Base-by-base conservation (phyloP, 2,329 filamentous ascomycete genomes). In the Penicillium rolfsii region DNA sequence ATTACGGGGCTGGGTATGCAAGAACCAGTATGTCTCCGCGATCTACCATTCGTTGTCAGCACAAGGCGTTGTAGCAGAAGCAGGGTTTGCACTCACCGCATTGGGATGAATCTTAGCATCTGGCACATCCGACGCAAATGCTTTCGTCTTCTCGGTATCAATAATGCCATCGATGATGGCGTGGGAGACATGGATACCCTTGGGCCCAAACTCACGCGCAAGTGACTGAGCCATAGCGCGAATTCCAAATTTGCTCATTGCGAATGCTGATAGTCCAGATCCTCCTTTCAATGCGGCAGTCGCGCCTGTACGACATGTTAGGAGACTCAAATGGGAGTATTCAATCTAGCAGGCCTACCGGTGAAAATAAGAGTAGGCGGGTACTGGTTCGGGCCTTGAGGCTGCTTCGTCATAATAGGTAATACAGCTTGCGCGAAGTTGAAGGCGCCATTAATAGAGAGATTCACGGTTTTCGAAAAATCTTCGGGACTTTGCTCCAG, bases 11-110 rank as follows among this genome's bases (percentile, higher is more conserved):
- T 86, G 83, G 0, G 77, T 81, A 59, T 85, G 83, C 65, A 86
- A 65, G 66, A 80, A 78, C 83, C 83, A 86, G 63, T 85, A 86
- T 11, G 81, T 76, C 59, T 85, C 81, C 6, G 83, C 83, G 73
- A 86, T 84, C 76, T 84, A 49, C 12, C 16, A 38, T 16, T 12
- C 16, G 36, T 11, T 38, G 36, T 38, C 19, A 22, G 19, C 19
- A 50, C 12, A 38, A 38, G n/a, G 36, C 16, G 36, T 11, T 38
- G 36, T 38, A 38, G 12, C 36, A 2, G 4, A 14, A 38, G 19
- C 19, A 22, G 19, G 19, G 19, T 22, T 22, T 22, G 16, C 36
- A 38, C 36, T 38, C n/a, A 38, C 36, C 36, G 19, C 36, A 38
- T 38, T 38, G 36, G 36, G 36, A 38, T 38, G 12, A 14, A 38